A percentile compares a stretch with the other conserved stretches of the same genome.
Evolutionary conservation across 805 yeast genomes (phyloP).

Genomic region (Diddensiella transvaalensis): DNA sequence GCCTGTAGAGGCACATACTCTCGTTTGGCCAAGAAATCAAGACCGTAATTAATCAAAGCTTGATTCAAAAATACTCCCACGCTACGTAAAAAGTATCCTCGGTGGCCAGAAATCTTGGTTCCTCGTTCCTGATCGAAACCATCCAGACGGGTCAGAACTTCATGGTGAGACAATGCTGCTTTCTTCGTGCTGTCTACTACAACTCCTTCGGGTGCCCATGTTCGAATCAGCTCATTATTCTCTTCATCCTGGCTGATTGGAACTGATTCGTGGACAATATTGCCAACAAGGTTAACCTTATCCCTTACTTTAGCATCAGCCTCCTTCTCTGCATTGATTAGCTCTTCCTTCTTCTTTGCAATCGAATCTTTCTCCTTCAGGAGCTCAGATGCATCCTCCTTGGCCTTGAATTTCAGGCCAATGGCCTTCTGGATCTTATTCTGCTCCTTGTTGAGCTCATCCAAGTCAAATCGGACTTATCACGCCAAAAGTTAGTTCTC

Average conservation of each 20-base stretch:
- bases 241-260: conserved; percentile 85
- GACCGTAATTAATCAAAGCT: conserved; percentile 95
- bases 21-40: conserved; percentile 71
- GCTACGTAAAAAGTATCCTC: conserved; percentile 94
- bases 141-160: conserved; percentile 86
- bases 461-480: conserved; percentile 73
- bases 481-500: neutral
- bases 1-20: conserved; percentile 92
- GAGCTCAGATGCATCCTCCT: conserved; percentile 88
- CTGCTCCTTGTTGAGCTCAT: conserved; percentile 80
- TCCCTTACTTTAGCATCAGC: conserved; percentile 70
- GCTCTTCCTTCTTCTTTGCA: conserved; percentile 62
- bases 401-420: conserved; percentile 87
- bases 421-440: conserved; percentile 91
- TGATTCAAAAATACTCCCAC: conserved; percentile 97
- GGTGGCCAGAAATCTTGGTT: conserved; percentile 94
- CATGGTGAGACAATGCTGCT: conserved; percentile 92
- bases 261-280: conserved; percentile 89
- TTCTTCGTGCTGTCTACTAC: conserved; percentile 64
- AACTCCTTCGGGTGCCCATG: conserved; percentile 80
- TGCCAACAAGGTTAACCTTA: conserved; percentile 90
- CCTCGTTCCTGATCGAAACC: conserved; percentile 99
- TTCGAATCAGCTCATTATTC: conserved; percentile 80
- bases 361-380: conserved; percentile 76
- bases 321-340: conserved; percentile 66